phyloP scores from a whole-genome alignment of 306 rosid genomes.

The Morella rubra region DNA sequence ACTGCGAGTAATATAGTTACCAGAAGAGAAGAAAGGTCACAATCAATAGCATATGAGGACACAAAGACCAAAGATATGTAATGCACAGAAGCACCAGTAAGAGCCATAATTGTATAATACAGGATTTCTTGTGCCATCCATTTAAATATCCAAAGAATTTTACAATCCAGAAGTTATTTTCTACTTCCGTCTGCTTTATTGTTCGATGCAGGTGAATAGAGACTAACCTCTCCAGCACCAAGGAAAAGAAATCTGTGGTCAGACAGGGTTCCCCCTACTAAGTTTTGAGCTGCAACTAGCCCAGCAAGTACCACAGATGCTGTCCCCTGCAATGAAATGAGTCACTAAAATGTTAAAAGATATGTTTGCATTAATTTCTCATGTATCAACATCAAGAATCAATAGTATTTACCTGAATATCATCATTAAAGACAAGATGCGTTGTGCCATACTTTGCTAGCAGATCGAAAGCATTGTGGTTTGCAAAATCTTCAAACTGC shows the following conservation, averaged over 20 bases:
- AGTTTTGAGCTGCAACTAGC: constrained; percentile 62
- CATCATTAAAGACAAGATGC: constrained; percentile 95
- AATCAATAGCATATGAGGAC: background rate
- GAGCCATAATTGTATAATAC: background rate
- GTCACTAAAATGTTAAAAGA: constrained; percentile 8
- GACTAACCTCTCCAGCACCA: constrained; percentile 94
- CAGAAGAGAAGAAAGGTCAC: background rate
- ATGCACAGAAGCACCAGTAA: background rate
- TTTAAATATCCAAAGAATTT: background rate
- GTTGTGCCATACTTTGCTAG: constrained; percentile 78
- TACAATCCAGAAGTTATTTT: background rate
- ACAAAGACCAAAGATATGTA: background rate
- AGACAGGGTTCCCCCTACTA: constrained; percentile 69
- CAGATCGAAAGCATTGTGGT: constrained; percentile 97
- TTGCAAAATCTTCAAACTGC: constrained; percentile 98
- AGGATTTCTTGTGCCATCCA: background rate
- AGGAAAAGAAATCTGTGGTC: constrained; percentile 88
- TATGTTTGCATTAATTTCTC: constrained; percentile 1
- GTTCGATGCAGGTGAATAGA: background rate
- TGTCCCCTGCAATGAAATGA: constrained; percentile 69
- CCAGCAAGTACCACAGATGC: constrained; percentile 99
- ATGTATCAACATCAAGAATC: constrained; percentile 10
- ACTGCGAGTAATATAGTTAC: too few relatives aligned
- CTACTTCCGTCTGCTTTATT: background rate
- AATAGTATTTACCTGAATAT: constrained; percentile 67